Evolutionary conservation across 1,284 basidiomycete genomes (phyloP).

Genomic region (Ceraceosorus guamensis): DNA sequence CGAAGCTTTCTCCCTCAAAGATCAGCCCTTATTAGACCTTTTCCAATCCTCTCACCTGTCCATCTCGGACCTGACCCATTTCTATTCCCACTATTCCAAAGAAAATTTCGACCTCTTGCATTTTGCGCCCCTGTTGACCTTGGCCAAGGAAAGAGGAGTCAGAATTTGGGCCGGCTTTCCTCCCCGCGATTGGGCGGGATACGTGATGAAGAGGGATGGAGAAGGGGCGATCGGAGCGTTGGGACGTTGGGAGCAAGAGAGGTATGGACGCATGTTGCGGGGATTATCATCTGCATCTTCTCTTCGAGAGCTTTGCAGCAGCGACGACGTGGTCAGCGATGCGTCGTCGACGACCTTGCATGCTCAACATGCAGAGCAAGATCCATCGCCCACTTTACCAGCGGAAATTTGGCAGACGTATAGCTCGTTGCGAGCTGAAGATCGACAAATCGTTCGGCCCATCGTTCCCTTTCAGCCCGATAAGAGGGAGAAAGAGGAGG

Average conservation of each 20-base stretch:
- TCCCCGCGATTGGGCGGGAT: conserved; percentile 25
- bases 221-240: conserved; percentile 15
- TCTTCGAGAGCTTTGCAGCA: neutral
- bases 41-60: conserved; percentile 12
- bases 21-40: conserved; percentile 25
- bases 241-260: conserved; percentile 11
- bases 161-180: conserved; percentile 38
- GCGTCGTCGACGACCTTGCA: too few species aligned
- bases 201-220: conserved; percentile 17
- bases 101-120: conserved; percentile 28
- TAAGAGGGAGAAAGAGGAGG: too few species aligned
- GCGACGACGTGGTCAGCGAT: too few species aligned
- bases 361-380: too few species aligned
- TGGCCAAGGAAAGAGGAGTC: conserved; percentile 26
- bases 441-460: conserved; percentile 3
- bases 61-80: conserved; percentile 13
- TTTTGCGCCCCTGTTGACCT: conserved; percentile 31
- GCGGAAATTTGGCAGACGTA: neutral
- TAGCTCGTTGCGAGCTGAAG: neutral
- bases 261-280: neutral
- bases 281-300: neutral
- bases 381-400: neutral
- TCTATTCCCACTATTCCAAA: conserved; percentile 16
- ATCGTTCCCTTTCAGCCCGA: neutral
- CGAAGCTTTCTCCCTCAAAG: conserved; percentile 30